Conservation (phyloP, 2,329 filamentous ascomycete genomes). For the Onygenales sp. region DNA sequence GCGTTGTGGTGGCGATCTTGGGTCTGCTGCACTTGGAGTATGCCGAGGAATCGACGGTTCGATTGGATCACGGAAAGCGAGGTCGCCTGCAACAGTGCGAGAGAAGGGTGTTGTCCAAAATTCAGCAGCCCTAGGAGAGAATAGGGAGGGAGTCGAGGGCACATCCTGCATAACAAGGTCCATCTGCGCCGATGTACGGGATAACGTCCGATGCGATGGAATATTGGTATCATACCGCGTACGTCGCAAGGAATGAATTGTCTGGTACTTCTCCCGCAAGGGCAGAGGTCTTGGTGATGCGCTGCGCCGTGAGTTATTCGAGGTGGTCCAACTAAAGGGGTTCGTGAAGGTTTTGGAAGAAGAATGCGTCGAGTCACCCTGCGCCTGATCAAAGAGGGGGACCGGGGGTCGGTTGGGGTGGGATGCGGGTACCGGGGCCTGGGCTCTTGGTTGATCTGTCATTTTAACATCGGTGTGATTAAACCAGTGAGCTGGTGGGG, state of each 20-base stretch:
- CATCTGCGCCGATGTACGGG: slow-evolving; percentile 17
- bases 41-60: slow-evolving; percentile 4
- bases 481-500: slow-evolving; percentile 28
- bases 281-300: slow-evolving; percentile 29
- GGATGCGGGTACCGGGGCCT: not conserved
- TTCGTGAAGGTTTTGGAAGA: slow-evolving; percentile 7
- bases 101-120: slow-evolving; percentile 33
- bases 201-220: slow-evolving; percentile 7
- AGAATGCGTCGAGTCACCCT: not conserved
- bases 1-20: slow-evolving; percentile 30
- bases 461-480: slow-evolving; percentile 16
- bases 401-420: slow-evolving; percentile 3
- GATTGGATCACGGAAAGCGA: slow-evolving; percentile 13
- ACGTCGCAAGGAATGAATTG: slow-evolving; percentile 9
- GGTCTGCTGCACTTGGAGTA: slow-evolving; percentile 19
- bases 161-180: slow-evolving; percentile 30
- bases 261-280: slow-evolving; percentile 27
- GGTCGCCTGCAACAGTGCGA: slow-evolving; percentile 24
- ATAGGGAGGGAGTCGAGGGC: slow-evolving; percentile 28
- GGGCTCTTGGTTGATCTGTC: not conserved
- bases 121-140: slow-evolving; percentile 36
- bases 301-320: slow-evolving; percentile 21
- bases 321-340: slow-evolving; percentile 7
- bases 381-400: not conserved
- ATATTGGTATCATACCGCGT: slow-evolving; percentile 6